These are phyloP conservation scores for Candida berthetii DNA, from an alignment of 805 yeast species.

Conservation along the genomic window DNA sequence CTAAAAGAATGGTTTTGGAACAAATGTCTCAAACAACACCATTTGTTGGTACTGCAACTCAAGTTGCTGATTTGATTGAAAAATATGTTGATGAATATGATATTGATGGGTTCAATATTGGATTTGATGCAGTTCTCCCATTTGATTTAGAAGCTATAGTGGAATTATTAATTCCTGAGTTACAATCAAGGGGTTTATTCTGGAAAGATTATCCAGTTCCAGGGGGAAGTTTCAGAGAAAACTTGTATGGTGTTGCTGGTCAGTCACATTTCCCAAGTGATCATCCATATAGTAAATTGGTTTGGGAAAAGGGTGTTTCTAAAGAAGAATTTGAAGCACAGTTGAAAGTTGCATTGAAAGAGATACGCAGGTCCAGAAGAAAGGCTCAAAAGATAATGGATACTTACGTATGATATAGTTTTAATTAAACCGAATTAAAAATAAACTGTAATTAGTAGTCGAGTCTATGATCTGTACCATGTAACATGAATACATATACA, in stretches of 20 bases:
- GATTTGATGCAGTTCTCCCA: slow-evolving; percentile 31
- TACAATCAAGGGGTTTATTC: slow-evolving; percentile 25
- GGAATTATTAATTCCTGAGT: slow-evolving; percentile 28
- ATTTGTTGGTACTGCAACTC: slow-evolving; percentile 25
- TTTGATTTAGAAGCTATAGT: slow-evolving; percentile 32
- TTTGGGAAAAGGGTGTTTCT: slow-evolving; percentile 12
- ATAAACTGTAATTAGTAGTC: too few species aligned
- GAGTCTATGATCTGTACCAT: too few species aligned
- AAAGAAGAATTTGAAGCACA: slow-evolving; percentile 19
- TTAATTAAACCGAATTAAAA: too few species aligned
- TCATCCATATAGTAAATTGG: slow-evolving; percentile 2
- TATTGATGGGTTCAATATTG: slow-evolving; percentile 36
- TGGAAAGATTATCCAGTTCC: slow-evolving; percentile 25
- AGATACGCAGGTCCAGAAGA: neutral
- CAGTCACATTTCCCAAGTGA: slow-evolving; percentile 3
- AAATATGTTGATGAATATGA: slow-evolving; percentile 32
- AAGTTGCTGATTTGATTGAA: slow-evolving; percentile 33
- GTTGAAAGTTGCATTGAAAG: neutral
- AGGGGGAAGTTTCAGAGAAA: neutral
- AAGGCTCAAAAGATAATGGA: neutral
- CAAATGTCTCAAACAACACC: slow-evolving; percentile 3
- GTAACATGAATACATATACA: too few species aligned
- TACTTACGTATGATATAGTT: too few species aligned
- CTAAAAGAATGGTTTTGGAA: neutral
- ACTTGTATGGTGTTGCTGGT: slow-evolving; percentile 4